A percentile compares a stretch with the other conserved stretches of the same genome.
Conservation (phyloP, 2,329 filamentous ascomycete genomes). For the Verticillium zaregamsianum region DNA sequence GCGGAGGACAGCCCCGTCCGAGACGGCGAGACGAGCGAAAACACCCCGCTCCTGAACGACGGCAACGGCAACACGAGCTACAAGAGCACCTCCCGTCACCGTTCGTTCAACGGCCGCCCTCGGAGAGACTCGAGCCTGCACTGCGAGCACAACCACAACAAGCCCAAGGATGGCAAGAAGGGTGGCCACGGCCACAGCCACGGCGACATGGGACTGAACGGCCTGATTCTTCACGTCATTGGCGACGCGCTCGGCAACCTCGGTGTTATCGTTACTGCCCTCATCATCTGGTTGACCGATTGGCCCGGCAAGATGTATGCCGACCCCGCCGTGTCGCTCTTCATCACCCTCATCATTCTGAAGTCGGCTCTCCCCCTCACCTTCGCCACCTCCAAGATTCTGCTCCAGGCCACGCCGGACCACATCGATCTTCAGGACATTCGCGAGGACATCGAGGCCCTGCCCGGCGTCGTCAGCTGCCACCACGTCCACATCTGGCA, state of each 20-base stretch:
- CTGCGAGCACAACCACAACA: conserved; percentile 71
- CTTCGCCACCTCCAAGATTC: conserved; percentile 75
- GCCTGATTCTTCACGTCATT: conserved; percentile 71
- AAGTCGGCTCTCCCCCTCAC: conserved; percentile 75
- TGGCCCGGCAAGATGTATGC: conserved; percentile 81
- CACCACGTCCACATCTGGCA: conserved; percentile 99
- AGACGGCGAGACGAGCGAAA: conserved; percentile 38
- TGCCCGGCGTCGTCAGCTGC: conserved; percentile 83
- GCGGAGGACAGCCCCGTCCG: conserved; percentile 44
- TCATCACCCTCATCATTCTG: conserved; percentile 81
- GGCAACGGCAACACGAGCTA: neutral
- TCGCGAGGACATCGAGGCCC: conserved; percentile 80
- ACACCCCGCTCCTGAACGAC: conserved; percentile 43
- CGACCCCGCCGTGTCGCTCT: conserved; percentile 85
- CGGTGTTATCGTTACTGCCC: conserved; percentile 76
- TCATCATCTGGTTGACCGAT: conserved; percentile 87
- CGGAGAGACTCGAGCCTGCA: conserved; percentile 46
- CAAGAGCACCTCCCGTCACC: neutral
- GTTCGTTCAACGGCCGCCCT: conserved; percentile 18
- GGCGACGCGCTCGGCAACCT: conserved; percentile 84
- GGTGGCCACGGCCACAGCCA: conserved; percentile 72
- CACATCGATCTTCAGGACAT: conserved; percentile 87
- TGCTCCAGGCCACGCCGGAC: conserved; percentile 89
- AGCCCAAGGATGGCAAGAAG: conserved; percentile 60
- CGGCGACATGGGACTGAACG: conserved; percentile 92